Percentiles rank a stretch among this genome's conserved stretches.
Evolutionary conservation across 2,329 filamentous ascomycete species (phyloP).

Genomic region (Venturia pyrina): DNA sequence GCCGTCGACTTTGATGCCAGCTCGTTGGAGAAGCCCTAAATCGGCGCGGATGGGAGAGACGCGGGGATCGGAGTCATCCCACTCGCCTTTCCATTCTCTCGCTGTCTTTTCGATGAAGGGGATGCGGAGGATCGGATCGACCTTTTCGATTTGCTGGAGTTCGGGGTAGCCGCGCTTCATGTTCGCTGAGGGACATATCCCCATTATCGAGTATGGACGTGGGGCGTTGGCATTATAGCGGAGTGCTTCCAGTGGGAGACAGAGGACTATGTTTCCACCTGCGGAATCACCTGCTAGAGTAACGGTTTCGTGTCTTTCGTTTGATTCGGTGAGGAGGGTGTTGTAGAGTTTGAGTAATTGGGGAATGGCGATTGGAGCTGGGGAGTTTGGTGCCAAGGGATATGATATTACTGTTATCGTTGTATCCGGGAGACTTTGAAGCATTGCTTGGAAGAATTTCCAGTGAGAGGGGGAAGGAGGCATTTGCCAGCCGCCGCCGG

Average conservation of each 20-base stretch:
- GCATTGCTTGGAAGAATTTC: slow-evolving; percentile 39
- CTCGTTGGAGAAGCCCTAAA: slow-evolving; percentile 27
- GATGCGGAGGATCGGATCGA: slow-evolving; percentile 38
- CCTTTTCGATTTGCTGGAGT: slow-evolving; percentile 29
- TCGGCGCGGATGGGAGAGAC: slow-evolving; percentile 39
- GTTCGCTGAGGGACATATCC: slow-evolving; percentile 41
- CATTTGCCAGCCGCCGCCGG: slow-evolving; percentile 46
- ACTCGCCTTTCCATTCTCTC: slow-evolving; percentile 31
- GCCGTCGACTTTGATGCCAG: slow-evolving; percentile 40
- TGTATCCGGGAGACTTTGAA: slow-evolving; percentile 25
- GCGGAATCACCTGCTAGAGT: slow-evolving; percentile 46
- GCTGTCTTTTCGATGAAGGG: slow-evolving; percentile 33
- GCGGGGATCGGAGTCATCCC: slow-evolving; percentile 32
- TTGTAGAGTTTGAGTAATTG: slow-evolving; percentile 37
- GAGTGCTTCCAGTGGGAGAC: slow-evolving; percentile 30
- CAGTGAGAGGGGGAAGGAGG: slow-evolving; percentile 43
- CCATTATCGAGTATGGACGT: slow-evolving; percentile 27
- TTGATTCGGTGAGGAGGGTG: slow-evolving; percentile 30
- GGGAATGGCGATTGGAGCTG: slow-evolving; percentile 40
- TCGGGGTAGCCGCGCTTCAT: slow-evolving; percentile 36
- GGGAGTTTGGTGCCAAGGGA: slow-evolving; percentile 44
- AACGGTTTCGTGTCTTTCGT: slow-evolving; percentile 31
- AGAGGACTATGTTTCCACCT: slow-evolving; percentile 43
- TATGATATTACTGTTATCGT: slow-evolving; percentile 36
- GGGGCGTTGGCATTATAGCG: slow-evolving; percentile 18